Conservation (phyloP, 1,284 basidiomycete genomes). For the Pseudozyma thailandica region DNA sequence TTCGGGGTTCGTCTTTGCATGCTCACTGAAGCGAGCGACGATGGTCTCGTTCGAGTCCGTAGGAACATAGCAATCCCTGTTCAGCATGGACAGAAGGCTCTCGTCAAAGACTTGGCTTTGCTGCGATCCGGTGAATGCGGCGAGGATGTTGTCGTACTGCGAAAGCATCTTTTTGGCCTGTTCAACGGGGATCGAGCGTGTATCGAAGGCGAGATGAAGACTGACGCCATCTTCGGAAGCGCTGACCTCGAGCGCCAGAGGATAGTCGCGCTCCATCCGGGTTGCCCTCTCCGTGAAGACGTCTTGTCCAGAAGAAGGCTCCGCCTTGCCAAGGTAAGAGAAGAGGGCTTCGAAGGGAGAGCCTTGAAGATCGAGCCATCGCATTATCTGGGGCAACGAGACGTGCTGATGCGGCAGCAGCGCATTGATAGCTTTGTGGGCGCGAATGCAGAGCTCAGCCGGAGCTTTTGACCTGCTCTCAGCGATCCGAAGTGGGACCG, state of each 20-base stretch:
- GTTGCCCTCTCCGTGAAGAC: constrained; percentile 23
- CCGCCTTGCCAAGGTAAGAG: constrained; percentile 45
- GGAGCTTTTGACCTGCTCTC: constrained; percentile 4
- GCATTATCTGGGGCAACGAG: constrained; percentile 52
- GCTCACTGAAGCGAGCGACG: constrained; percentile 41
- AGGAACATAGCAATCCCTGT: constrained; percentile 42
- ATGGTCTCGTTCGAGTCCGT: constrained; percentile 32
- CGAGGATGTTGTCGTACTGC: constrained; percentile 45
- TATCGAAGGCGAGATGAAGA: constrained; percentile 47
- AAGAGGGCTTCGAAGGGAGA: constrained; percentile 59
- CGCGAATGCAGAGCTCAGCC: constrained; percentile 11
- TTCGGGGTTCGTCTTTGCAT: constrained; percentile 26
- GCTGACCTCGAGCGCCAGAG: constrained; percentile 57
- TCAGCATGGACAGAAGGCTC: constrained; percentile 27
- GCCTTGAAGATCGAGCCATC: constrained; percentile 34
- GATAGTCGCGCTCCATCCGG: constrained; percentile 56
- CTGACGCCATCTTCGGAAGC: constrained; percentile 29
- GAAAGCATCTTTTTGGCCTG: constrained; percentile 51
- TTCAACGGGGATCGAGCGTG: constrained; percentile 25
- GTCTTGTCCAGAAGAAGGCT: background rate
- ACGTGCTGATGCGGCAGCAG: constrained; percentile 55
- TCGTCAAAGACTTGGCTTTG: background rate
- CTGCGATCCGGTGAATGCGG: background rate
- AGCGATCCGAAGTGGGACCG: constrained; percentile 54
- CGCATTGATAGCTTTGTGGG: constrained; percentile 28